A percentile compares a stretch with the other conserved stretches of the same genome.
These are phyloP conservation scores for Microthyrium microscopicum DNA, from an alignment of 2,329 filamentous ascomycete genomes.

Conservation along the genomic window DNA sequence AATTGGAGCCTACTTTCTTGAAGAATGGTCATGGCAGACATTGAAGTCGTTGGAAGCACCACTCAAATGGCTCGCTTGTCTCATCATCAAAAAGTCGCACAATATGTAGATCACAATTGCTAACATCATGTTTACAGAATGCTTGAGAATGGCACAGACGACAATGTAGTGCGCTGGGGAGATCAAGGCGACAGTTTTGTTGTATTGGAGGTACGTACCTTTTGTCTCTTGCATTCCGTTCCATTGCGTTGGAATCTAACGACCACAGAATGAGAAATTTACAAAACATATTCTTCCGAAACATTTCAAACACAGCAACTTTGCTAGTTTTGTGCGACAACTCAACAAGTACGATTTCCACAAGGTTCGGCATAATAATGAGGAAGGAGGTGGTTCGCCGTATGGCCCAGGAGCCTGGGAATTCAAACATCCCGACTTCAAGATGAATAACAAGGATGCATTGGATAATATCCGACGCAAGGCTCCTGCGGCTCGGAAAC, in stretches of 20 bases:
- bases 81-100: too few relatives aligned
- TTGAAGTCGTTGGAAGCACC: too few relatives aligned
- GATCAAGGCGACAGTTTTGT: slow-evolving; percentile 92
- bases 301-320: slow-evolving; percentile 98
- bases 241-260: neutral
- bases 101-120: slow-evolving; percentile 4
- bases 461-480: slow-evolving; percentile 94
- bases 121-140: slow-evolving; percentile 43
- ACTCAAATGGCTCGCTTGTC: too few relatives aligned
- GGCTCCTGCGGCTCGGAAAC: slow-evolving; percentile 76
- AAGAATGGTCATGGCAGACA: too few relatives aligned
- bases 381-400: slow-evolving; percentile 65
- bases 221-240: neutral
- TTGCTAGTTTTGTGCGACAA: slow-evolving; percentile 89
- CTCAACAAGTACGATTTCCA: slow-evolving; percentile 98
- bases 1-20: too few relatives aligned
- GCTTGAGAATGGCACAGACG: slow-evolving; percentile 88
- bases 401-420: slow-evolving; percentile 81
- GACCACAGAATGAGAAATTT: slow-evolving; percentile 78
- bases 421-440: slow-evolving; percentile 94
- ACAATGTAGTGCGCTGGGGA: slow-evolving; percentile 87
- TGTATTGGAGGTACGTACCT: slow-evolving; percentile 63
- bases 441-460: slow-evolving; percentile 87
- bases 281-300: slow-evolving; percentile 94
- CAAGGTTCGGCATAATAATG: slow-evolving; percentile 84